phyloP scores from a whole-genome alignment of 495 filamentous ascomycete species.

The Parathielavia appendiculata region DNA sequence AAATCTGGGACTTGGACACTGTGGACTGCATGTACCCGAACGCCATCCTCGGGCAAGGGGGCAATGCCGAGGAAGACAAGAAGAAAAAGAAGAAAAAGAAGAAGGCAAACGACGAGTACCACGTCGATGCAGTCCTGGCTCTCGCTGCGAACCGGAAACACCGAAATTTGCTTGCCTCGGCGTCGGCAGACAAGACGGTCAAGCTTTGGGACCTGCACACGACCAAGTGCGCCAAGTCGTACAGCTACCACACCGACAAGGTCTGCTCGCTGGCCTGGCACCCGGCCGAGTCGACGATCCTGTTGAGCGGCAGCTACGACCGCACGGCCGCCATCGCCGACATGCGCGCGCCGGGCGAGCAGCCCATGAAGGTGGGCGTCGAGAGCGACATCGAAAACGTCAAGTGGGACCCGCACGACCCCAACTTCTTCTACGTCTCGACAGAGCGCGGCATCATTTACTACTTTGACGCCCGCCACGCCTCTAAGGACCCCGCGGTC shows the following conservation, averaged over 20 bases:
- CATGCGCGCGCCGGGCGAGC: constrained; percentile 82
- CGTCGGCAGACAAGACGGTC: constrained; percentile 91
- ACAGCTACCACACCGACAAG: constrained; percentile 87
- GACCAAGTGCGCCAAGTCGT: constrained; percentile 87
- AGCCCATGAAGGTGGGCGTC: constrained; percentile 76
- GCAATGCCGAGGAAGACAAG: constrained; percentile 42
- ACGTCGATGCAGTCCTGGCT: constrained; percentile 88
- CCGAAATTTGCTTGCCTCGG: constrained; percentile 90
- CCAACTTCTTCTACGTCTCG: constrained; percentile 88
- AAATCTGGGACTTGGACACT: constrained; percentile 94
- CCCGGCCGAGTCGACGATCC: constrained; percentile 73
- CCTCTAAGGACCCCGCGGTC: constrained; percentile 59
- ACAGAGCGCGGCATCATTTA: constrained; percentile 89
- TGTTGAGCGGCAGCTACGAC: constrained; percentile 92
- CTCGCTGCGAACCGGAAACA: constrained; percentile 89
- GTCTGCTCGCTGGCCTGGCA: constrained; percentile 95
- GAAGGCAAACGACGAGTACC: constrained; percentile 85
- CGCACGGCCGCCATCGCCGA: constrained; percentile 85
- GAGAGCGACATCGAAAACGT: constrained; percentile 92
- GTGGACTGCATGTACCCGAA: constrained; percentile 97
- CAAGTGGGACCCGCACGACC: constrained; percentile 86
- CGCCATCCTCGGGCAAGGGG: constrained; percentile 86
- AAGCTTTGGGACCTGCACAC: constrained; percentile 98
- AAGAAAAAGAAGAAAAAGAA: constrained; percentile 80
- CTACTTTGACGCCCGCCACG: constrained; percentile 72